phyloP scores from a whole-genome alignment of 2,329 filamentous ascomycete genomes.

The Nemania abortiva region DNA sequence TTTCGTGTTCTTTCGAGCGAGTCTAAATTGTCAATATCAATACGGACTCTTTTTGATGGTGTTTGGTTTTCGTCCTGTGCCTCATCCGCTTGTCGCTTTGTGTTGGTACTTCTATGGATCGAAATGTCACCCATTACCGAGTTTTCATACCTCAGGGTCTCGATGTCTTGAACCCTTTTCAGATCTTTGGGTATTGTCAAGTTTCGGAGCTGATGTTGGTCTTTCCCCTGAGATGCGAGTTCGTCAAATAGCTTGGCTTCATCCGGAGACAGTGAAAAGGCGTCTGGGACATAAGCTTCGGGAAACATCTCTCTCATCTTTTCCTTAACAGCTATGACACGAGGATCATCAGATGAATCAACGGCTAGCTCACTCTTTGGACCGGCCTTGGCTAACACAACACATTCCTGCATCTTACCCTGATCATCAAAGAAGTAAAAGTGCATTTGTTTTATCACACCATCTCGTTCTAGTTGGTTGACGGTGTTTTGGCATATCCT shows the following conservation, averaged over 20 bases:
- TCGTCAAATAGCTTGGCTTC: constrained; percentile 52
- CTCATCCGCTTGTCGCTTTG: constrained; percentile 43
- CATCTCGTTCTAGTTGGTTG: constrained; percentile 48
- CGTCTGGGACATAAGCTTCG: constrained; percentile 56
- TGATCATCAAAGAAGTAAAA: constrained; percentile 48
- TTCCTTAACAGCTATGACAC: constrained; percentile 59
- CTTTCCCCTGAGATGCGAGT: constrained; percentile 45
- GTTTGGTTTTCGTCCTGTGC: constrained; percentile 37
- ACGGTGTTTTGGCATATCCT: constrained; percentile 45
- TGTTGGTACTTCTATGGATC: constrained; percentile 25
- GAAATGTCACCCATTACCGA: constrained; percentile 50
- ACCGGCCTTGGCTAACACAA: constrained; percentile 42
- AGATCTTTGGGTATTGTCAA: constrained; percentile 33
- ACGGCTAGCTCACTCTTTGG: constrained; percentile 16
- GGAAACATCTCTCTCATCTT: constrained; percentile 63
- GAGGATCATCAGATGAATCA: constrained; percentile 57
- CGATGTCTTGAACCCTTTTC: constrained; percentile 48
- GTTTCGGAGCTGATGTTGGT: constrained; percentile 30
- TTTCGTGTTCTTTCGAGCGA: constrained; percentile 42
- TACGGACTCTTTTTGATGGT: constrained; percentile 38
- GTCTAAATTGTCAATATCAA: constrained; percentile 41
- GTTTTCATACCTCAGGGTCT: constrained; percentile 46
- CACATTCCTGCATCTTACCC: constrained; percentile 46
- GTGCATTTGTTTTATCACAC: constrained; percentile 43
- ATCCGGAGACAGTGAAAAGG: constrained; percentile 54